Evolutionary conservation across 139 green algal genomes (phyloP).

Genomic region (Tetraselmis striata): DNA sequence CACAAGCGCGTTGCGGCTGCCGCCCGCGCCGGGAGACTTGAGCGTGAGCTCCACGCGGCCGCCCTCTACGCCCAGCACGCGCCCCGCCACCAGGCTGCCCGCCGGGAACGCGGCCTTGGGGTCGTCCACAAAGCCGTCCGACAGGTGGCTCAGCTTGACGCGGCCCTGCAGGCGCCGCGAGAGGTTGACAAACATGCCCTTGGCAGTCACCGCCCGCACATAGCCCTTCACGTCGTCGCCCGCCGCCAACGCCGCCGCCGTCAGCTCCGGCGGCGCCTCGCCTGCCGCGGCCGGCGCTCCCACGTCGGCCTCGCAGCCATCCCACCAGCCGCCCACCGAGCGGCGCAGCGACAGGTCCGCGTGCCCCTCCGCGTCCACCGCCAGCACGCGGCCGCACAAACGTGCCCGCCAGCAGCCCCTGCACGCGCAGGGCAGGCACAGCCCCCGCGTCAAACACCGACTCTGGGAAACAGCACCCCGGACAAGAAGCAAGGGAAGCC

Average conservation of each 20-base stretch:
- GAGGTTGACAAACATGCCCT: constrained; percentile 44
- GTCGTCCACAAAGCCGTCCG: constrained; percentile 71
- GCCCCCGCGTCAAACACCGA: no score
- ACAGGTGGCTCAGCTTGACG: constrained; percentile 72
- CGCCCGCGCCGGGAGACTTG: constrained; percentile 6
- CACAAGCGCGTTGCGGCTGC: not conserved
- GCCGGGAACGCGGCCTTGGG: constrained; percentile 64
- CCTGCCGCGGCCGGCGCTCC: not conserved
- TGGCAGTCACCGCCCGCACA: constrained; percentile 8
- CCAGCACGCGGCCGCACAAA: constrained; percentile 48
- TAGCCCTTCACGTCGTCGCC: constrained; percentile 6
- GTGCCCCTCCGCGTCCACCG: not conserved
- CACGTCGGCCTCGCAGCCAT: not conserved
- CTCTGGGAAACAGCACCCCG: no score
- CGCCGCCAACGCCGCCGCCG: not conserved
- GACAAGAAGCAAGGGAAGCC: no score
- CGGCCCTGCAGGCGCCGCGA: constrained; percentile 25
- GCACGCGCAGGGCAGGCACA: not conserved
- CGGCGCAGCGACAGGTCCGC: constrained; percentile 51
- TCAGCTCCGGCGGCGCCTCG: not conserved
- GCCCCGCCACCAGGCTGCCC: constrained; percentile 56
- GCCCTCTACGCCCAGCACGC: constrained; percentile 26
- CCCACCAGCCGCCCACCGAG: constrained; percentile 34
- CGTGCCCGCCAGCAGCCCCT: constrained; percentile 38
- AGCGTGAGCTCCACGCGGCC: constrained; percentile 64